These are phyloP conservation scores for Candida berthetii DNA, from an alignment of 805 yeast species.

Conservation along the genomic window DNA sequence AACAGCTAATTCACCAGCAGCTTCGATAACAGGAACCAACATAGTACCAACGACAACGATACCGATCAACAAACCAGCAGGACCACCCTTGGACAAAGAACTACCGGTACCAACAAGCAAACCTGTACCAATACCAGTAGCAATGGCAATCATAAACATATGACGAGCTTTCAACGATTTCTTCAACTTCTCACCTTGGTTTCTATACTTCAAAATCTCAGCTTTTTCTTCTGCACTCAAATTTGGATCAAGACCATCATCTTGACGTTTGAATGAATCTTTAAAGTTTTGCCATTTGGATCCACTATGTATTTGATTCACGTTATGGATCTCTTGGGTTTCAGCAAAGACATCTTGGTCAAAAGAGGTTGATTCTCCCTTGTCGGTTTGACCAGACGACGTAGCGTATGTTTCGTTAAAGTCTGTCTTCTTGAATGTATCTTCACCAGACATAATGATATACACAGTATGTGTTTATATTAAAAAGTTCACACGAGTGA, in stretches of 20 bases:
- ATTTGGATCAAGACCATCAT: slow-evolving; percentile 30
- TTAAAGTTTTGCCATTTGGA: slow-evolving; percentile 22
- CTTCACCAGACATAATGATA: neutral
- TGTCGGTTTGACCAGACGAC: slow-evolving; percentile 2
- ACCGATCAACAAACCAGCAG: slow-evolving; percentile 54
- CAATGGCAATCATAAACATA: slow-evolving; percentile 68
- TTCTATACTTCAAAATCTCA: slow-evolving; percentile 12
- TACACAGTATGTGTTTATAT: too few relatives aligned
- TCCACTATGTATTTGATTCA: slow-evolving; percentile 1
- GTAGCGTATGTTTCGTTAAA: neutral
- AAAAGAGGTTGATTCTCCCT: slow-evolving; percentile 15
- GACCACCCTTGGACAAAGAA: slow-evolving; percentile 56
- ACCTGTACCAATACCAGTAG: slow-evolving; percentile 76
- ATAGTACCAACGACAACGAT: slow-evolving; percentile 55
- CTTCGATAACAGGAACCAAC: slow-evolving; percentile 52
- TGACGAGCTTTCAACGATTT: slow-evolving; percentile 42
- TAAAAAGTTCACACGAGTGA: too few relatives aligned
- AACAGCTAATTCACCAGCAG: slow-evolving; percentile 50
- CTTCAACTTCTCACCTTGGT: slow-evolving; percentile 27
- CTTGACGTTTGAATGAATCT: slow-evolving; percentile 26
- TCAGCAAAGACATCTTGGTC: slow-evolving; percentile 15
- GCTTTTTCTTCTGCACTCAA: slow-evolving; percentile 34
- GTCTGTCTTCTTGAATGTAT: neutral
- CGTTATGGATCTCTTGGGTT: slow-evolving; percentile 2
- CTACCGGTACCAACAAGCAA: slow-evolving; percentile 63